A percentile compares a stretch with the other conserved stretches of the same genome.
phyloP scores from a whole-genome alignment of 305 asterid species.

The Rubia peregrina region DNA sequence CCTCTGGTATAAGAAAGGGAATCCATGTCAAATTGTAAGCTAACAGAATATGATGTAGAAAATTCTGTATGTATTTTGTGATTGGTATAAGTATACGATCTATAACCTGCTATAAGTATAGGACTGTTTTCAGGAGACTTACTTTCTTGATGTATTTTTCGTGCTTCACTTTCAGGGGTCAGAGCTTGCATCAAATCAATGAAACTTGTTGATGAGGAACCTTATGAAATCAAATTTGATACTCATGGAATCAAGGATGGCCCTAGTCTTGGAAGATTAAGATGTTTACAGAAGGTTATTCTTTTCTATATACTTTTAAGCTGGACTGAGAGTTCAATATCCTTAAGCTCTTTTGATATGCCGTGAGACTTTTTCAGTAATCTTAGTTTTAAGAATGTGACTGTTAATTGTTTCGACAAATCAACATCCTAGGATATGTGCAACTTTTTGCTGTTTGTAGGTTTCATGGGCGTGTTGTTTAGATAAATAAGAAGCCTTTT shows the following conservation, averaged over 20 bases:
- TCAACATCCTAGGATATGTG: neutral
- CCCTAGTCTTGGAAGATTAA: slow-evolving; percentile 75
- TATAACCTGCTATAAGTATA: too few species aligned
- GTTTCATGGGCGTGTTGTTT: neutral
- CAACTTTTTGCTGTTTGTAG: neutral
- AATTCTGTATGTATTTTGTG: neutral
- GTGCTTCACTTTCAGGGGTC: slow-evolving; percentile 48
- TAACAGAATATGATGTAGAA: neutral
- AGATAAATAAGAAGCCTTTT: too few species aligned
- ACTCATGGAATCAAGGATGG: slow-evolving; percentile 74
- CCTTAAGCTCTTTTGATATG: neutral
- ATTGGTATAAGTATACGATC: neutral
- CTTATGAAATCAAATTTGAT: slow-evolving; percentile 68
- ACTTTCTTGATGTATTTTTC: neutral
- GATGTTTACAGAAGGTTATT: slow-evolving; percentile 57
- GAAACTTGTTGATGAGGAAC: slow-evolving; percentile 57
- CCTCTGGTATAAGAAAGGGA: neutral
- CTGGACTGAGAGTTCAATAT: neutral
- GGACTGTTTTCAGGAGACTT: neutral
- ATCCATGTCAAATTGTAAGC: neutral
- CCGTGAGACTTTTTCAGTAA: neutral
- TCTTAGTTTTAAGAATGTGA: neutral
- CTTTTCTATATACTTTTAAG: slow-evolving; percentile 11
- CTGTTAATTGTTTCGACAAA: neutral
- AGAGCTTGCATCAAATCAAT: slow-evolving; percentile 62